A percentile compares a stretch with the other conserved stretches of the same genome.
Evolutionary conservation across 1,284 basidiomycete genomes (phyloP).

Genomic region (Cryptococcus floricola): DNA sequence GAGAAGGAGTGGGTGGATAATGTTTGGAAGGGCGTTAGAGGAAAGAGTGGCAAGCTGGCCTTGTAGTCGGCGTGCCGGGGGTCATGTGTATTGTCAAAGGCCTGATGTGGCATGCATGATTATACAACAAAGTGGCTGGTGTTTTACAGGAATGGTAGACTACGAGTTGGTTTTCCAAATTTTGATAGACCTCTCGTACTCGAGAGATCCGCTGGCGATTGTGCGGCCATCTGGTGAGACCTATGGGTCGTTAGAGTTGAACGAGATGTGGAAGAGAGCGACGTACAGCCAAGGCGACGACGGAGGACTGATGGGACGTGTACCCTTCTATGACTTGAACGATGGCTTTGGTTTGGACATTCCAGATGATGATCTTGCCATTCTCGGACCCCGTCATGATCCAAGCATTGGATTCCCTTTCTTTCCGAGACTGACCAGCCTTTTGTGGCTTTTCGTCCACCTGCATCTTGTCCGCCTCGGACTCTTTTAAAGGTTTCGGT

Average conservation of each 20-base stretch:
- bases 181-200: conserved; percentile 74
- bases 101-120: neutral
- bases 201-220: conserved; percentile 77
- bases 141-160: neutral
- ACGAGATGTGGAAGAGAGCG: neutral
- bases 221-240: conserved; percentile 66
- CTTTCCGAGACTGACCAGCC: neutral
- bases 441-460: neutral
- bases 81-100: no score
- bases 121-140: neutral
- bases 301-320: conserved; percentile 19
- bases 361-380: conserved; percentile 81
- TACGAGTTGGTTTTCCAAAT: conserved; percentile 55
- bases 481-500: neutral
- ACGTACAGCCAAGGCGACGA: conserved; percentile 44
- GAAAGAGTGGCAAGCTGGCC: conserved; percentile 29
- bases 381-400: conserved; percentile 90
- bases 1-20: conserved; percentile 47
- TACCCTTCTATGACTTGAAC: conserved; percentile 63
- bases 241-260: conserved; percentile 46
- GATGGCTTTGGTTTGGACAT: conserved; percentile 76
- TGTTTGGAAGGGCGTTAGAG: conserved; percentile 40
- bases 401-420: conserved; percentile 45
- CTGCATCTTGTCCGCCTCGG: conserved; percentile 1
- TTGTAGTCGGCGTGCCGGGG: conserved; percentile 4